Conservation (phyloP, 148 eudicot genomes). For the Rhododendron griersonianum region DNA sequence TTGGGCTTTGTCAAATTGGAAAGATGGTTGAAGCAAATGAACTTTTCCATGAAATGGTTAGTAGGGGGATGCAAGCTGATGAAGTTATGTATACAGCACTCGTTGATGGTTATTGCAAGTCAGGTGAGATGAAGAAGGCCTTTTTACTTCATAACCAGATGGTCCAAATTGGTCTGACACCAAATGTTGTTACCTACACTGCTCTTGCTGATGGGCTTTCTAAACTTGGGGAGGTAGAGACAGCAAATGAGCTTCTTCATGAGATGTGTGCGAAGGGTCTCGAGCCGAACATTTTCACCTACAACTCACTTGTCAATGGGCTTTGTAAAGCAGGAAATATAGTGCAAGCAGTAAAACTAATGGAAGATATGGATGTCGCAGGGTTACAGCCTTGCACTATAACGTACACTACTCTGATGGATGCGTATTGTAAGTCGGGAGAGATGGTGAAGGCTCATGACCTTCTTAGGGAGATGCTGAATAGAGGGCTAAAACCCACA, state of each 20-base stretch:
- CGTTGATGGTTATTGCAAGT: slow-evolving; percentile 88
- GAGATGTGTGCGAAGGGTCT: slow-evolving; percentile 75
- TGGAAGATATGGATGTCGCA: slow-evolving; percentile 69
- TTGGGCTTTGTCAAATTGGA: slow-evolving; percentile 58
- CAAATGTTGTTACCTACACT: slow-evolving; percentile 86
- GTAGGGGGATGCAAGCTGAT: slow-evolving; percentile 57
- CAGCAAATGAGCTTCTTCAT: slow-evolving; percentile 79
- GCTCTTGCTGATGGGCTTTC: slow-evolving; percentile 88
- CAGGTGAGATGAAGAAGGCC: slow-evolving; percentile 59
- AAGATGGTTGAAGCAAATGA: slow-evolving; percentile 59
- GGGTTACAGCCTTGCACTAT: slow-evolving; percentile 65
- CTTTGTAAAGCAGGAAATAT: slow-evolving; percentile 73
- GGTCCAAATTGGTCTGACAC: slow-evolving; percentile 57
- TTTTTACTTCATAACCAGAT: slow-evolving; percentile 81
- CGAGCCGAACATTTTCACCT: slow-evolving; percentile 68
- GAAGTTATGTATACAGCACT: slow-evolving; percentile 75
- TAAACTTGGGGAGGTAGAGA: slow-evolving; percentile 72
- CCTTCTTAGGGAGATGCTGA: slow-evolving; percentile 68
- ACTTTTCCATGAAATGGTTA: slow-evolving; percentile 60
- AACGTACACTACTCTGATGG: slow-evolving; percentile 89
- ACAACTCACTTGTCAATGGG: slow-evolving; percentile 79
- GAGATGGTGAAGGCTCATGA: slow-evolving; percentile 66
- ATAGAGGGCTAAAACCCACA: slow-evolving; percentile 72
- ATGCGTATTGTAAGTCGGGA: slow-evolving; percentile 82
- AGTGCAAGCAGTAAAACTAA: slow-evolving; percentile 55